These are phyloP conservation scores for Phaeophleospora eucalypticola DNA, from an alignment of 2,329 filamentous ascomycete genomes.

Conservation along the genomic window DNA sequence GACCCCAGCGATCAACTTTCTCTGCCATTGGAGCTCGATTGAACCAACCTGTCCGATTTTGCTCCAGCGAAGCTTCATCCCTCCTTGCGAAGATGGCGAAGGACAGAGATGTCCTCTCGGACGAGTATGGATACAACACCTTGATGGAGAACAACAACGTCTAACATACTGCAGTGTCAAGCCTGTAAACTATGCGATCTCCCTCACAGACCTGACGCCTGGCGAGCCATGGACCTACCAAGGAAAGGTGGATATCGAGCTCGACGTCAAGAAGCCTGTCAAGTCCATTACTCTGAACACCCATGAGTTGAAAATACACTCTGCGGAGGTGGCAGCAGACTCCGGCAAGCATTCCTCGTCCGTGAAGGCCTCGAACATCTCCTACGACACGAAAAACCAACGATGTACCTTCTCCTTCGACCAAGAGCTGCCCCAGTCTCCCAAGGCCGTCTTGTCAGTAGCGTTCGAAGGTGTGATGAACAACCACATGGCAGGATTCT, in stretches of 20 bases:
- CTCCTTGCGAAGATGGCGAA: constrained; percentile 39
- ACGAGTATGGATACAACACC: constrained; percentile 34
- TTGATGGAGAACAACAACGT: neutral
- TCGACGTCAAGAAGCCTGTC: constrained; percentile 66
- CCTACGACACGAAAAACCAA: constrained; percentile 79
- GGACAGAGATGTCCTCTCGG: constrained; percentile 45
- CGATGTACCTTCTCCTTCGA: constrained; percentile 75
- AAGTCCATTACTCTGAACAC: constrained; percentile 80
- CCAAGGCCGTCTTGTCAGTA: constrained; percentile 64
- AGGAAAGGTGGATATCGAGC: constrained; percentile 76
- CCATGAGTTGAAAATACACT: constrained; percentile 73
- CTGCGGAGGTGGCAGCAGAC: constrained; percentile 59
- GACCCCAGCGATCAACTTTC: too few relatives aligned
- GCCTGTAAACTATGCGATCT: constrained; percentile 80
- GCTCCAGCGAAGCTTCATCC: constrained; percentile 30
- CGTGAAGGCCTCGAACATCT: constrained; percentile 62
- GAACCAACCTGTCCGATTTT: constrained; percentile 14
- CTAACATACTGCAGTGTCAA: constrained; percentile 55
- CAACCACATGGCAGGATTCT: constrained; percentile 92
- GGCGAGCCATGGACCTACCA: constrained; percentile 74
- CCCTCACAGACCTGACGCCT: constrained; percentile 72
- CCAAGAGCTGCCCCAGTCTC: constrained; percentile 63
- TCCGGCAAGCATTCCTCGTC: constrained; percentile 55
- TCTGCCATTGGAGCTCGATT: neutral
- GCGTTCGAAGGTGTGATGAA: constrained; percentile 80